Evolutionary conservation across 768 basidiomycete species (phyloP).

Genomic region (Obba rivulosa): DNA sequence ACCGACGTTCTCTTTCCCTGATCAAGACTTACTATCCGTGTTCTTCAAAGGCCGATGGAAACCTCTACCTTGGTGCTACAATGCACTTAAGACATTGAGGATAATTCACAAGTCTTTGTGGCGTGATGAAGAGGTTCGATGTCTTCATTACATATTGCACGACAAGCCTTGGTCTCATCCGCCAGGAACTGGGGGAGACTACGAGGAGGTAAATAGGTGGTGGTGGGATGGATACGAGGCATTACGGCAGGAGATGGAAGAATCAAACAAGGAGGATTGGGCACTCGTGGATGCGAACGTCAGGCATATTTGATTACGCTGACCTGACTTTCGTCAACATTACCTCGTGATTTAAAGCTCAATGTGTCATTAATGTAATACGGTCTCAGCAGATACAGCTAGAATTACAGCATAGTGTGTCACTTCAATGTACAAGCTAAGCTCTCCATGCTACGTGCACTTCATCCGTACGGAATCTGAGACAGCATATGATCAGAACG

Average conservation of each 20-base stretch:
- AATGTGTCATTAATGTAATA: conserved; percentile 7
- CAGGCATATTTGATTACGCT: conserved; percentile 20
- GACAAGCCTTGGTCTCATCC: conserved; percentile 84
- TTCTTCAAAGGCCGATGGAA: conserved; percentile 77
- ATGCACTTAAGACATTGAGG: conserved; percentile 86
- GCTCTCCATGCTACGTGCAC: conserved; percentile 89
- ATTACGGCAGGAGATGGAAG: conserved; percentile 37
- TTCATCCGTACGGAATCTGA: conserved; percentile 90
- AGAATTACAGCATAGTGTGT: background rate
- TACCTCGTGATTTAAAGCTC: background rate
- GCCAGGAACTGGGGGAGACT: conserved; percentile 35
- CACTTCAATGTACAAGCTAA: conserved; percentile 24
- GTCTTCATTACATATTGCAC: conserved; percentile 80
- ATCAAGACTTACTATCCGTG: conserved; percentile 86
- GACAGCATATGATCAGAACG: background rate
- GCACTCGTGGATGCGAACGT: conserved; percentile 48
- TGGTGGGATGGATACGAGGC: conserved; percentile 70
- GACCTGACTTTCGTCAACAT: background rate
- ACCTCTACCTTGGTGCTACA: conserved; percentile 83
- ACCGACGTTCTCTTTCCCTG: conserved; percentile 66
- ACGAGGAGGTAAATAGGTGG: conserved; percentile 57
- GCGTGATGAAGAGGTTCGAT: conserved; percentile 80
- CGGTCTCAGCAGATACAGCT: background rate
- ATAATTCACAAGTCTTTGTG: conserved; percentile 69
- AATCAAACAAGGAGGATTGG: conserved; percentile 42